Evolutionary conservation across 1,284 basidiomycete species (phyloP).

Genomic region (Ustilago loliicola): DNA sequence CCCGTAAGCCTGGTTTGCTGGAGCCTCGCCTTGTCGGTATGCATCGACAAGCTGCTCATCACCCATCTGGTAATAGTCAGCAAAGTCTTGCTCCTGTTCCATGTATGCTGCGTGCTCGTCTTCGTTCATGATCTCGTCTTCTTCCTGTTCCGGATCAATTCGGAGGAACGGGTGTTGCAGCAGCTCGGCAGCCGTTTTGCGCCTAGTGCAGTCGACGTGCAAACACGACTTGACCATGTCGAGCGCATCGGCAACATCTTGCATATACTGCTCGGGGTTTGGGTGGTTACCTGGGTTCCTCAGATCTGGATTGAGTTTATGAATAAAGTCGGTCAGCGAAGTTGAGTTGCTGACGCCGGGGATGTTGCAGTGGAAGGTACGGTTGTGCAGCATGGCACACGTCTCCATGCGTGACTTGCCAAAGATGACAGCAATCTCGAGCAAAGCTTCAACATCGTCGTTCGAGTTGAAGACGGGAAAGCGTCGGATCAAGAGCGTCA

Average conservation of each 20-base stretch:
- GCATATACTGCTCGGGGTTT: slow-evolving; percentile 54
- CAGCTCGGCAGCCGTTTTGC: slow-evolving; percentile 60
- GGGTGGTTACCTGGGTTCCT: slow-evolving; percentile 53
- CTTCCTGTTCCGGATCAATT: slow-evolving; percentile 25
- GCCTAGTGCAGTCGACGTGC: slow-evolving; percentile 64
- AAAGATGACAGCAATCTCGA: slow-evolving; percentile 92
- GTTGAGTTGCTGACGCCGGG: slow-evolving; percentile 49
- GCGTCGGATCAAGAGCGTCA: slow-evolving; percentile 91
- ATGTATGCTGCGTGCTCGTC: slow-evolving; percentile 9
- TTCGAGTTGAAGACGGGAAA: slow-evolving; percentile 95
- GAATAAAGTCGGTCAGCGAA: slow-evolving; percentile 61
- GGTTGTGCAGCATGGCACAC: slow-evolving; percentile 84
- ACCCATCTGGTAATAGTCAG: slow-evolving; percentile 32
- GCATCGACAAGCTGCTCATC: slow-evolving; percentile 11
- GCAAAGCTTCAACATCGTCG: slow-evolving; percentile 93
- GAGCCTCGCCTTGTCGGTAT: neutral
- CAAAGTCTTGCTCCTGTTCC: slow-evolving; percentile 30
- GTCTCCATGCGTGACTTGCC: slow-evolving; percentile 87
- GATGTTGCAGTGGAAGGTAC: slow-evolving; percentile 65
- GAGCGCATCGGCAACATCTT: slow-evolving; percentile 61
- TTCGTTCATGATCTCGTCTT: slow-evolving; percentile 28
- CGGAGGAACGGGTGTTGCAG: slow-evolving; percentile 63
- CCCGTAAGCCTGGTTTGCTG: slow-evolving; percentile 5
- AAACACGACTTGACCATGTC: slow-evolving; percentile 63
- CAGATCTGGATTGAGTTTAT: slow-evolving; percentile 61